phyloP scores from a whole-genome alignment of 2,329 filamentous ascomycete genomes.

The Monosporascus ibericus region DNA sequence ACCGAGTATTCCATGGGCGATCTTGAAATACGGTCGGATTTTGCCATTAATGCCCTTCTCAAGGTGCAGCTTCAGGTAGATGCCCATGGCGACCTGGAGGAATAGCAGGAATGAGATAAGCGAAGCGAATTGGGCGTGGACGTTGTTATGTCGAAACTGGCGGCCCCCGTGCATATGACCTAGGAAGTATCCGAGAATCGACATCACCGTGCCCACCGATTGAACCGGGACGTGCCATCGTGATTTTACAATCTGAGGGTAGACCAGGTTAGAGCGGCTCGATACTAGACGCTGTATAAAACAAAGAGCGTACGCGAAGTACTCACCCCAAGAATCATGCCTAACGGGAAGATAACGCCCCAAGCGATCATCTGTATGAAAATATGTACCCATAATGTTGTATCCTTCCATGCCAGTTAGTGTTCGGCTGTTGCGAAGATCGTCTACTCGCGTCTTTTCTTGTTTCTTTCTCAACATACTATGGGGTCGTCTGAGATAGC shows the following conservation, averaged over 20 bases:
- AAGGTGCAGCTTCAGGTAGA: slow-evolving; percentile 86
- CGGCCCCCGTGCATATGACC: slow-evolving; percentile 87
- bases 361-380: slow-evolving; percentile 80
- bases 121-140: slow-evolving; percentile 76
- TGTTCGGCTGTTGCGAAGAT: slow-evolving; percentile 8
- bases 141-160: slow-evolving; percentile 69
- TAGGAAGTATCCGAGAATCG: slow-evolving; percentile 80
- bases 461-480: slow-evolving; percentile 37
- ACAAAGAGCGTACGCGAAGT: slow-evolving; percentile 2
- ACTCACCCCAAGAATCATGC: slow-evolving; percentile 89
- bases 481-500: slow-evolving; percentile 67
- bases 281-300: too few relatives aligned
- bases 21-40: slow-evolving; percentile 66
- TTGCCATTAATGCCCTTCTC: slow-evolving; percentile 76
- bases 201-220: slow-evolving; percentile 65
- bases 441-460: background rate
- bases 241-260: slow-evolving; percentile 69
- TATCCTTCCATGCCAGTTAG: slow-evolving; percentile 53
- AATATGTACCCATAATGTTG: slow-evolving; percentile 90
- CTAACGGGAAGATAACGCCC: slow-evolving; percentile 85
- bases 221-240: slow-evolving; percentile 94
- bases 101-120: slow-evolving; percentile 74
- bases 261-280: background rate
- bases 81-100: slow-evolving; percentile 70
- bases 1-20: slow-evolving; percentile 73